phyloP scores from a whole-genome alignment of 108 stramenopile genomes.

The Mediolabrus comicus region DNA sequence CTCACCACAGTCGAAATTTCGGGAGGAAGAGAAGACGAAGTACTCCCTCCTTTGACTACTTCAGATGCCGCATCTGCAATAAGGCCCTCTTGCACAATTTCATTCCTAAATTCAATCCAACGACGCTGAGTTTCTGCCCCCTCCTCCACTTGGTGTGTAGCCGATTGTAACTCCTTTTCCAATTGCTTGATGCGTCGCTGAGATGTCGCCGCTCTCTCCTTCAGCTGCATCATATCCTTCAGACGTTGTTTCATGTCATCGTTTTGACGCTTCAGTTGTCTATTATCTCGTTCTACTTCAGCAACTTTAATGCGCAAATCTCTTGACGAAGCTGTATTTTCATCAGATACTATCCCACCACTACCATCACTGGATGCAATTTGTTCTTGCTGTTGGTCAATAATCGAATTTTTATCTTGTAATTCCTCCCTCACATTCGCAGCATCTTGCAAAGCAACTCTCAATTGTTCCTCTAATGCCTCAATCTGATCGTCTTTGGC shows the following conservation, averaged over 20 bases:
- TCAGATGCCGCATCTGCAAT: constrained; percentile 8
- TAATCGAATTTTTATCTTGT: background rate
- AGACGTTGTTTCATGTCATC: constrained; percentile 45
- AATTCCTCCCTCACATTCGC: constrained; percentile 15
- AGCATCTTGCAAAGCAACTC: constrained; percentile 16
- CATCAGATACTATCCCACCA: constrained; percentile 2
- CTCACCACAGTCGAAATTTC: constrained; percentile 58
- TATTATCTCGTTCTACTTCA: constrained; percentile 73
- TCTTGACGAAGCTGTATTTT: constrained; percentile 21
- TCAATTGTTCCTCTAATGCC: constrained; percentile 22
- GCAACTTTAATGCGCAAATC: constrained; percentile 61
- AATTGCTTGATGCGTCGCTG: constrained; percentile 40
- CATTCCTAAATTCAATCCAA: constrained; percentile 59
- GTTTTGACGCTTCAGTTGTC: constrained; percentile 54
- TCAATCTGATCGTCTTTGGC: constrained; percentile 29
- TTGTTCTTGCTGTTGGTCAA: constrained; percentile 1
- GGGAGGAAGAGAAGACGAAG: constrained; percentile 35
- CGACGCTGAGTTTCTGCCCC: constrained; percentile 33
- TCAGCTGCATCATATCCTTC: constrained; percentile 44
- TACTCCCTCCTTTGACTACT: background rate
- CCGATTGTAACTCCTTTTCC: constrained; percentile 45
- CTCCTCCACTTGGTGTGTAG: constrained; percentile 31
- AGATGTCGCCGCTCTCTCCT: constrained; percentile 49
- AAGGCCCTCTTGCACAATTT: constrained; percentile 36
- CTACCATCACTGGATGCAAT: background rate